phyloP scores from a whole-genome alignment of 2,329 filamentous ascomycete genomes.

The Colletotrichum truncatum region DNA sequence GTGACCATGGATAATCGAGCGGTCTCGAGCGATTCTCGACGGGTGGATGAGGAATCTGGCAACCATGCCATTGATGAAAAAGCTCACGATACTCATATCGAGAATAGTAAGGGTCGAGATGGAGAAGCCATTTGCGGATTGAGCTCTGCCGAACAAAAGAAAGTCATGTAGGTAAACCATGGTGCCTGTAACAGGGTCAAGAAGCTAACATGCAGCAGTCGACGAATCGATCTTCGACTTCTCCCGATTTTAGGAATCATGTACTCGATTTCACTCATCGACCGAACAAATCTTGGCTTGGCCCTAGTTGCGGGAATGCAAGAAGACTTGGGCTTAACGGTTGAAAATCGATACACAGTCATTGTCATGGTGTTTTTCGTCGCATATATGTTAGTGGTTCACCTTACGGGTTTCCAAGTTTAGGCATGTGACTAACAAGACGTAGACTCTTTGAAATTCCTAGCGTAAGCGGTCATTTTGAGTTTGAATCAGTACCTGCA shows the following conservation, averaged over 20 bases:
- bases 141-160: slow-evolving; percentile 15
- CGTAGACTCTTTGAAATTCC: slow-evolving; percentile 32
- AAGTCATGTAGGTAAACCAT: slow-evolving; percentile 4
- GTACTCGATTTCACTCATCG: slow-evolving; percentile 33
- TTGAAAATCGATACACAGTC: slow-evolving; percentile 30
- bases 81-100: background rate
- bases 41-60: slow-evolving; percentile 15
- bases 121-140: background rate
- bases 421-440: background rate
- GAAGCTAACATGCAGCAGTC: background rate
- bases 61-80: slow-evolving; percentile 12
- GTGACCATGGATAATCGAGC: background rate
- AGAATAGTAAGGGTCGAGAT: background rate
- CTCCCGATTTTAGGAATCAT: slow-evolving; percentile 44
- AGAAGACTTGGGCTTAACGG: slow-evolving; percentile 24
- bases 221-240: slow-evolving; percentile 43
- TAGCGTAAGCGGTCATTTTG: background rate
- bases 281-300: slow-evolving; percentile 29
- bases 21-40: background rate
- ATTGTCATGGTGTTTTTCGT: slow-evolving; percentile 35
- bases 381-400: slow-evolving; percentile 32
- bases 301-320: slow-evolving; percentile 32
- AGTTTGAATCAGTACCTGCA: background rate
- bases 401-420: background rate
- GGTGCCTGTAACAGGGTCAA: background rate